Percentiles rank a stretch among this genome's conserved stretches.
These are phyloP conservation scores for Malus sylvestris DNA, from an alignment of 306 rosid genomes.

Conservation along the genomic window DNA sequence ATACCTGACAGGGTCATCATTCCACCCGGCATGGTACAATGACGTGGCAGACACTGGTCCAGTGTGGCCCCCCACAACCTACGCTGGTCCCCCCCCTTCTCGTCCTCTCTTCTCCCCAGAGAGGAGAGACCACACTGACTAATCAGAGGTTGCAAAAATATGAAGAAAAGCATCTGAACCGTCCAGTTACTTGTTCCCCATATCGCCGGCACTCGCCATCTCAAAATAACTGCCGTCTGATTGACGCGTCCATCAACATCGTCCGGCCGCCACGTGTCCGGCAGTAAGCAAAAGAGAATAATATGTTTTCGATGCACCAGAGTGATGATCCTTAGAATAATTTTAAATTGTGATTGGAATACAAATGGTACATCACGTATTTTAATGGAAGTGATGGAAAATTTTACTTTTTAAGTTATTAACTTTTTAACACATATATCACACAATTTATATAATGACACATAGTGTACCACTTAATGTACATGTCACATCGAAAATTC, in stretches of 20 bases:
- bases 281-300: not conserved
- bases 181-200: slow-evolving; percentile 23
- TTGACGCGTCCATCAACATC: slow-evolving; percentile 16
- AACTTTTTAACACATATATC: no score
- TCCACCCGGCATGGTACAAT: not conserved
- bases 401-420: no score
- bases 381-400: fast-evolving
- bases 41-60: slow-evolving; percentile 13
- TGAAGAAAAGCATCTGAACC: slow-evolving; percentile 1
- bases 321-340: fast-evolving
- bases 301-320: not conserved
- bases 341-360: fast-evolving
- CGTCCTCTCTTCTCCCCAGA: not conserved
- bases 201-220: slow-evolving; percentile 4
- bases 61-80: not conserved
- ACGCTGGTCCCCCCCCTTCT: slow-evolving; percentile 9
- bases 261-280: not conserved
- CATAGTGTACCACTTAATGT: fast-evolving
- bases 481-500: fast-evolving
- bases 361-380: fast-evolving
- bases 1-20: slow-evolving; percentile 28
- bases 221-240: slow-evolving; percentile 24
- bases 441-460: no score
- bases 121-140: slow-evolving; percentile 5
- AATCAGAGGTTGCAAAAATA: not conserved